Conservation (phyloP, 371 early-diverging fungal species). For the Syncephalastrum monosporum region DNA sequence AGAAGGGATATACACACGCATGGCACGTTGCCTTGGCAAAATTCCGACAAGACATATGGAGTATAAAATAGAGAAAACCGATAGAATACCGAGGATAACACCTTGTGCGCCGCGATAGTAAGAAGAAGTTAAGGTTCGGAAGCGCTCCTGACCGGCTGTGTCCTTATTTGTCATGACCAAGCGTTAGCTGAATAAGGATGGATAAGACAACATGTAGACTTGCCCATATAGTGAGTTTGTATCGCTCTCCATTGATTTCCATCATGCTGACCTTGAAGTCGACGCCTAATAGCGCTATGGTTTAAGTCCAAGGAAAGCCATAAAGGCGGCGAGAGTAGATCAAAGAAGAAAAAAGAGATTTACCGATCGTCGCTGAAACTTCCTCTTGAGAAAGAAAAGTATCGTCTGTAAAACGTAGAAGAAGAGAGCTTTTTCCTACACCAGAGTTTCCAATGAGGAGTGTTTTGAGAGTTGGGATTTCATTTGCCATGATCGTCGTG, state of each 20-base stretch:
- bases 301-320: conserved; percentile 1
- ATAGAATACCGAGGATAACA: conserved; percentile 82
- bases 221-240: conserved; percentile 98
- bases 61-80: neutral
- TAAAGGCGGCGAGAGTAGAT: conserved; percentile 1
- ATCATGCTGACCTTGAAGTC: conserved; percentile 99
- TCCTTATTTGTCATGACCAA: conserved; percentile 68
- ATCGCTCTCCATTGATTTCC: conserved; percentile 84
- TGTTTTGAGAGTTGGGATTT: conserved; percentile 86
- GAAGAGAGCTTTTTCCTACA: conserved; percentile 97
- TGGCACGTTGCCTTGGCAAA: neutral
- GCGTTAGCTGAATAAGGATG: neutral
- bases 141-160: conserved; percentile 99
- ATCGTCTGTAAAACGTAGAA: conserved; percentile 98
- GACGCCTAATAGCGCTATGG: conserved; percentile 69
- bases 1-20: neutral
- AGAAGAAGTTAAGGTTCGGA: conserved; percentile 98
- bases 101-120: conserved; percentile 99
- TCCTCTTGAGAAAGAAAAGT: conserved; percentile 93
- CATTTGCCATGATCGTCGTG: conserved; percentile 12
- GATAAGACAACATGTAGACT: conserved; percentile 10
- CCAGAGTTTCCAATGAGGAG: conserved; percentile 98
- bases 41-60: too few species aligned
- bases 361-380: conserved; percentile 93
- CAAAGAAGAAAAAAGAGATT: neutral